Evolutionary conservation across 2,329 filamentous ascomycete genomes (phyloP).

Genomic region (Dothistroma septosporum): DNA sequence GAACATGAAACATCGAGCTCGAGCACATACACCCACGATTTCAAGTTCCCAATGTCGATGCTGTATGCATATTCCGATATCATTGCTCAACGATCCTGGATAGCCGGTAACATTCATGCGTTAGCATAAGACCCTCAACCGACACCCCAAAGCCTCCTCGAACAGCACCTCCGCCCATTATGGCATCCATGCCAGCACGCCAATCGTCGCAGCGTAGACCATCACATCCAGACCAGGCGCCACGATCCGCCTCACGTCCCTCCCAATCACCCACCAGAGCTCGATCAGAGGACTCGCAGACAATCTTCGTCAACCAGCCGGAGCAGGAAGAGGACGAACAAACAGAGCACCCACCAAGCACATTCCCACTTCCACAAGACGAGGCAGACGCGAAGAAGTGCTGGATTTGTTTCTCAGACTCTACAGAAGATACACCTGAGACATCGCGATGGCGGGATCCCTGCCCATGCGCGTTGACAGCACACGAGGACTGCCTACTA

Average conservation of each 20-base stretch:
- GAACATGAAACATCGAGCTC: neutral
- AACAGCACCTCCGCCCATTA: conserved; percentile 19
- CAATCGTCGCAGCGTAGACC: conserved; percentile 24
- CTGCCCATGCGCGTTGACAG: conserved; percentile 84
- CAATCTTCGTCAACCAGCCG: conserved; percentile 41
- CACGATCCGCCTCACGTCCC: conserved; percentile 14
- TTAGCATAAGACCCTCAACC: neutral
- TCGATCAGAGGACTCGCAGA: conserved; percentile 45
- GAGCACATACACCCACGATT: neutral
- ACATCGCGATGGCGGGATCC: conserved; percentile 75
- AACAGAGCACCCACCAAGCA: conserved; percentile 4
- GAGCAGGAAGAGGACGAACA: conserved; percentile 15
- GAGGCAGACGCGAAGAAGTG: conserved; percentile 50
- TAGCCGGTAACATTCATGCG: neutral
- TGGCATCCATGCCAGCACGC: conserved; percentile 42
- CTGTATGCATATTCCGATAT: neutral
- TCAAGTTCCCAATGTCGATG: neutral
- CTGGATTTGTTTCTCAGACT: conserved; percentile 67
- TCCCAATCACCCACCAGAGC: conserved; percentile 28
- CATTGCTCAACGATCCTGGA: neutral
- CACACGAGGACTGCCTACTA: conserved; percentile 83
- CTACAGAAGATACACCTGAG: conserved; percentile 59
- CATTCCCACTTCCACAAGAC: conserved; percentile 25
- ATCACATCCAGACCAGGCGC: conserved; percentile 18
- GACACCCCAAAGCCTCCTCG: neutral